Base-by-base conservation (phyloP, 495 filamentous ascomycete species). In the Penicillium argentinense region DNA sequence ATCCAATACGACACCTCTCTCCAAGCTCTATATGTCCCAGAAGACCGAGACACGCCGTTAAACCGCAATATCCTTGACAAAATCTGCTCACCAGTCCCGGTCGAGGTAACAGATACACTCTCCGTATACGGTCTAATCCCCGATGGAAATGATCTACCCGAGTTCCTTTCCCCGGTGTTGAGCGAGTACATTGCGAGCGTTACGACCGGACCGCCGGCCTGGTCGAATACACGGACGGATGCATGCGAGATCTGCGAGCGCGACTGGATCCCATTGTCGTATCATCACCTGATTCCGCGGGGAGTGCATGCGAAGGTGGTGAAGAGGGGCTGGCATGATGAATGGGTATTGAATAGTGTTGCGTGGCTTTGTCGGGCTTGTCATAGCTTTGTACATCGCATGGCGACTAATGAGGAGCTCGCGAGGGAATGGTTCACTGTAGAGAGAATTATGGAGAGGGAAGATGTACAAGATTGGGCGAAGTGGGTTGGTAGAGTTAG, bases 311-410 rank as follows among this genome's bases (percentile, higher is more conserved):
- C 74, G n/a, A 91, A 89, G 67, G 88, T 81, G 5, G 54, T 88
- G 9, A 87, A 88, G 68, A 73, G 87, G 22, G 88, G 88, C 3
- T 95, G 89, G 89, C 87, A 90, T 73, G 75, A 78, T 12, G 81
- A 82, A 50, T 83, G 84, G 73, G 76, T 80, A 69, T 55, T 92
- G 66, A 80, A 87, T 62, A 89, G 79, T 61, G 89, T 95, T 19
- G 90, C 90, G 22, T 96, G 89, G 89, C 63, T 96, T 56, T 95
- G 90, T 71, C 77, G 89, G 16, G 87, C 90, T 12, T 96, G 90
- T 57, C 90, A 96, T 76, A 78, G 76, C 24, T 89, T 90, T 61
- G 88, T 95, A 63, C 90, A 96, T 76, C 66, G 79, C 25, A 78
- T 88, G 56, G 84, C 81, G 11, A 71, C 66, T 3, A 89, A 92